These are phyloP conservation scores for Phaffomyces antillensis DNA, from an alignment of 805 yeast genomes.

Conservation along the genomic window DNA sequence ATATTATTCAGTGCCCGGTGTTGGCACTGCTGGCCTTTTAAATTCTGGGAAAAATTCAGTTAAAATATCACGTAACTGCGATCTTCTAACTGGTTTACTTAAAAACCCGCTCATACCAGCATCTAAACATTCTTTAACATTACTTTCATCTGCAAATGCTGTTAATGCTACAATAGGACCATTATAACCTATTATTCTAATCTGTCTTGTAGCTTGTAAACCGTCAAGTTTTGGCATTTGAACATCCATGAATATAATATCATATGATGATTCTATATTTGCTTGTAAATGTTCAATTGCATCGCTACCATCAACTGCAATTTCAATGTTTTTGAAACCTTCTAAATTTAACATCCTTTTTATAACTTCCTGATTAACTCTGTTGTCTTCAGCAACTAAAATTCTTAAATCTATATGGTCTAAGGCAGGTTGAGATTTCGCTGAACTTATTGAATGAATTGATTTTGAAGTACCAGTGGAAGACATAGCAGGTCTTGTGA, in stretches of 20 bases:
- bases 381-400: constrained; percentile 89
- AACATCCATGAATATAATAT: constrained; percentile 90
- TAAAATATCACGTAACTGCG: constrained; percentile 52
- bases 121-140: constrained; percentile 74
- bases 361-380: constrained; percentile 91
- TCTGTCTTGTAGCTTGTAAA: constrained; percentile 67
- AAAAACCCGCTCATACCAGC: constrained; percentile 94
- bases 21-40: not conserved
- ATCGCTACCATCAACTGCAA: constrained; percentile 89
- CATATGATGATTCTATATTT: constrained; percentile 33
- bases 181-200: constrained; percentile 55
- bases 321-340: constrained; percentile 60
- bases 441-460: constrained; percentile 8
- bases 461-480: constrained; percentile 35
- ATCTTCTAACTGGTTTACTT: constrained; percentile 78
- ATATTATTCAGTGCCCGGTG: constrained; percentile 3
- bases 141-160: constrained; percentile 91
- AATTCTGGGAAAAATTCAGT: constrained; percentile 23
- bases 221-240: constrained; percentile 97
- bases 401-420: constrained; percentile 34
- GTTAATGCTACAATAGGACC: constrained; percentile 90
- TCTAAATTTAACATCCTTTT: constrained; percentile 81
- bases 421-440: constrained; percentile 12
- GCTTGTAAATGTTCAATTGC: constrained; percentile 61
- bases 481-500: constrained; percentile 28